phyloP scores from a whole-genome alignment of 345 rosid species.

The Eucalyptus fibrosa region DNA sequence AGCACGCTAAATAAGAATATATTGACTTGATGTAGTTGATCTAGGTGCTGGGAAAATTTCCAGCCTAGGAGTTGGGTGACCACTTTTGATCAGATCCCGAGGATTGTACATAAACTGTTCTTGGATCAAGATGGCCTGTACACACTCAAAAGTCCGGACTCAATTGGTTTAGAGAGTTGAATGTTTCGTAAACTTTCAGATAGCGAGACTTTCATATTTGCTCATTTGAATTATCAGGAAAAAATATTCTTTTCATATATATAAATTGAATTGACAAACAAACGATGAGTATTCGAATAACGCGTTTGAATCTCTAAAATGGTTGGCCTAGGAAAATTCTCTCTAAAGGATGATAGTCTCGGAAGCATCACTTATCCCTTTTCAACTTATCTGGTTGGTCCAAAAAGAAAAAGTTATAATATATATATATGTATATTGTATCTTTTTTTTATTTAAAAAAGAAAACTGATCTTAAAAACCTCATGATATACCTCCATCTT shows the following conservation, averaged over 20 bases:
- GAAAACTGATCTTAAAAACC: not conserved
- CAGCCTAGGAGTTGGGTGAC: not conserved
- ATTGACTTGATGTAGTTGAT: not conserved
- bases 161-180: accelerated
- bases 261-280: not conserved
- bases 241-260: not conserved
- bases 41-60: not conserved
- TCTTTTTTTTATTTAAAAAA: no score
- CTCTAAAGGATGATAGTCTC: not conserved
- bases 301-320: not conserved
- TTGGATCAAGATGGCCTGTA: no score
- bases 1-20: not conserved
- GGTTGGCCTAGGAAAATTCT: not conserved
- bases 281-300: not conserved
- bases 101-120: accelerated
- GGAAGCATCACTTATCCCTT: not conserved
- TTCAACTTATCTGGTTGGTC: not conserved
- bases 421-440: not conserved
- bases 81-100: not conserved
- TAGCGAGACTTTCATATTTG: accelerated
- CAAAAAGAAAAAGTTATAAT: not conserved
- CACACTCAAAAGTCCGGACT: accelerated
- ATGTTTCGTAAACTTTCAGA: accelerated
- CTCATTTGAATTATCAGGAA: accelerated
- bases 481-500: not conserved